Base-by-base conservation (phyloP, 768 basidiomycete genomes). In the Pisolithus sp. region DNA sequence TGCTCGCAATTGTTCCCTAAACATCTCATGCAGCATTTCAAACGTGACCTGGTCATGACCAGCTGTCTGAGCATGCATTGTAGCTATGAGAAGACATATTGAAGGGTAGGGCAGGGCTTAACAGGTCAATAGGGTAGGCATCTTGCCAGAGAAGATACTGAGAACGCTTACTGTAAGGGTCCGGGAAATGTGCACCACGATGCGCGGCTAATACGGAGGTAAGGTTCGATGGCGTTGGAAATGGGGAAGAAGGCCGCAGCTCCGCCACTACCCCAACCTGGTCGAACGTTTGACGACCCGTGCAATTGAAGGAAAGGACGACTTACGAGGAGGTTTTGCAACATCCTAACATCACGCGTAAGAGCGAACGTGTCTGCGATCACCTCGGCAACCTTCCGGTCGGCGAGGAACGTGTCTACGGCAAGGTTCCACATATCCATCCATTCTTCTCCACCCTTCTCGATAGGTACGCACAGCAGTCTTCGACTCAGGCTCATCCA, bases 41-140 rank as follows among this genome's bases (percentile, higher is more conserved):
- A 98, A 95, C 28, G 89, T 97, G 68, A 96, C 83, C 13, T 71
- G 71, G 18, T 86, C 76, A 53, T 93, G 85, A 0, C 93, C 93
- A 6, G 82, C 80, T 9, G 83, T 84, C 23, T 82, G 71, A 4
- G 82, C 76, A 62, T 96, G 94, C 60, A 83, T 77, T 13, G 83
- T 77, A n/a, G 93, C 87, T 53, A 98, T 85, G 40, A 96, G 77
- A 28, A 95, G 76, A 61, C 90, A 93, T 18, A 92, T 67, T 2
- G 80, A 73, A 7, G 93, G 88, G 62, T 94, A 91, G 18, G 90
- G 71, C 20, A 93, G 65, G 50, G 75, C 89, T 93, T 58, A 17
- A 51, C 40, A 12, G 9, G 17, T 6, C n/a, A 41, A 53, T 38
- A 17, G 24, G 24, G 36, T 54, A 43, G 54, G 53, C n/a, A 21